Evolutionary conservation across 108 stramenopile species (phyloP).

Genomic region (Nitzschia sp.): DNA sequence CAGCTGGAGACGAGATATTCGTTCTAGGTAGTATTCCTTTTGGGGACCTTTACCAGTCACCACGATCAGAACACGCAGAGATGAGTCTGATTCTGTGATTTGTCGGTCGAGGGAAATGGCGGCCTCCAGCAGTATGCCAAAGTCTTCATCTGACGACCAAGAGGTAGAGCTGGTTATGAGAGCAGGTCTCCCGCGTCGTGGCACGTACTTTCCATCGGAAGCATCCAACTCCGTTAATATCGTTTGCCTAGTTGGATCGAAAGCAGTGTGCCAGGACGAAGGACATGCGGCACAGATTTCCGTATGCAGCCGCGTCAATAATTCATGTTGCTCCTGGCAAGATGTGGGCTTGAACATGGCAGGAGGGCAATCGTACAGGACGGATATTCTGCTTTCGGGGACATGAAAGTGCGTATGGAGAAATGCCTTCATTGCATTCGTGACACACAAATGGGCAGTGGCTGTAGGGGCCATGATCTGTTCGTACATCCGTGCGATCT

Average conservation of each 20-base stretch:
- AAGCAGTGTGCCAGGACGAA: conserved; percentile 14
- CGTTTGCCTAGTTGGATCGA: conserved; percentile 39
- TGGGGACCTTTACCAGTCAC: conserved; percentile 98
- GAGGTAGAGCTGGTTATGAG: conserved; percentile 91
- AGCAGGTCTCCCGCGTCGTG: conserved; percentile 71
- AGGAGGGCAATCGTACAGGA: conserved; percentile 93
- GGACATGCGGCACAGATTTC: conserved; percentile 31
- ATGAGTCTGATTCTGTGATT: conserved; percentile 16
- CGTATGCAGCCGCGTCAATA: conserved; percentile 51
- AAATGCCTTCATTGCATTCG: conserved; percentile 86
- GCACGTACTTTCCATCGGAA: conserved; percentile 17
- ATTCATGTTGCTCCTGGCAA: conserved; percentile 69
- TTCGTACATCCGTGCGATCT: conserved; percentile 69
- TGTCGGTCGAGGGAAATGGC: conserved; percentile 61
- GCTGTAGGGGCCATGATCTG: conserved; percentile 68
- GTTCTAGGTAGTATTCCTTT: conserved; percentile 71
- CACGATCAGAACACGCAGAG: conserved; percentile 63
- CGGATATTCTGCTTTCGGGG: conserved; percentile 34
- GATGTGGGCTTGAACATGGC: conserved; percentile 72
- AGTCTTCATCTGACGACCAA: conserved; percentile 99
- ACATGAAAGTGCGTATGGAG: conserved; percentile 69
- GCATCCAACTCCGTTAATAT: conserved; percentile 54
- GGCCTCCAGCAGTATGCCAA: conserved; percentile 90
- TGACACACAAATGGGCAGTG: conserved; percentile 91
- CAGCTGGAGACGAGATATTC: conserved; percentile 52